phyloP scores from a whole-genome alignment of 2,329 filamentous ascomycete genomes.

The Verticillium nonalfalfae region DNA sequence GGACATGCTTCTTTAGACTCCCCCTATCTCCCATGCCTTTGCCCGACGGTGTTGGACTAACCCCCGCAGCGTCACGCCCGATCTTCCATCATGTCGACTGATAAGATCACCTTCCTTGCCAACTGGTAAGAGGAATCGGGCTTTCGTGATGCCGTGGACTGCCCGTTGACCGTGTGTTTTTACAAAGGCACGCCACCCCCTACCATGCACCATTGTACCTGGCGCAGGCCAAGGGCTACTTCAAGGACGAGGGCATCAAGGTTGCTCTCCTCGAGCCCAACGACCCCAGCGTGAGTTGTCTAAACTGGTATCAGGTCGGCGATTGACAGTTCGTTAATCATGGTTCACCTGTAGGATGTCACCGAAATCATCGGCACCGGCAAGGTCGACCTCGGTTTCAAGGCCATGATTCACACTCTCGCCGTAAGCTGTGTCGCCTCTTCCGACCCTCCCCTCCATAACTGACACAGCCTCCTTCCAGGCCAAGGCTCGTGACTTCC shows the following conservation, averaged over 20 bases:
- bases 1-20: slow-evolving; percentile 68
- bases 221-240: slow-evolving; percentile 70
- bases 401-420: slow-evolving; percentile 79
- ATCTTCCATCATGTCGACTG: slow-evolving; percentile 62
- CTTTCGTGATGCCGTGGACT: not conserved
- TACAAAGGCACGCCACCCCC: slow-evolving; percentile 66
- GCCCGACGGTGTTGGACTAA: slow-evolving; percentile 35
- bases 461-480: slow-evolving; percentile 17
- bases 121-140: slow-evolving; percentile 60
- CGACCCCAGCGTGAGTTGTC: slow-evolving; percentile 60
- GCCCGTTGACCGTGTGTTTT: slow-evolving; percentile 3
- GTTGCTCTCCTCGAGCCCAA: slow-evolving; percentile 70
- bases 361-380: slow-evolving; percentile 74
- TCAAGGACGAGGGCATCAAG: slow-evolving; percentile 69
- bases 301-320: not conserved
- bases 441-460: rapidly evolving
- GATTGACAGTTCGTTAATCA: too few species aligned
- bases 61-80: slow-evolving; percentile 34
- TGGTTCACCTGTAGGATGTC: slow-evolving; percentile 49
- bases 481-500: slow-evolving; percentile 71
- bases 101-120: slow-evolving; percentile 80
- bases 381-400: slow-evolving; percentile 74
- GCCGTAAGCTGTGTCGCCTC: slow-evolving; percentile 39
- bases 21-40: slow-evolving; percentile 18
- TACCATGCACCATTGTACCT: slow-evolving; percentile 76